Evolutionary conservation across 2,329 filamentous ascomycete genomes (phyloP), one percentile per base, ranked within the genome.

Genomic region (Pyricularia sp.): DNA sequence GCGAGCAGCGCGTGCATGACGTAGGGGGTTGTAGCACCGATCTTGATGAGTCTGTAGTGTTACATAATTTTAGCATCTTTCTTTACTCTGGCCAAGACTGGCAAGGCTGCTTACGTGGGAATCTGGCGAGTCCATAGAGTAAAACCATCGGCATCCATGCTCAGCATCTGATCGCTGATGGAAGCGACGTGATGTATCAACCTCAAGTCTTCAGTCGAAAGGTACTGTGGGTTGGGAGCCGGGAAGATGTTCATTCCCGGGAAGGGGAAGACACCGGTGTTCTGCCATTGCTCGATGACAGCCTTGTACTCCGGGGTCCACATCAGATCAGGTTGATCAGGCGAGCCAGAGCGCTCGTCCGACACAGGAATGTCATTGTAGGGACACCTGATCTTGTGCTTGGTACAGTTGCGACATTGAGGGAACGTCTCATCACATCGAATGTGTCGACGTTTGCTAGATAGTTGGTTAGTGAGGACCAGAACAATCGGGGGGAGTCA

Each of bases 331-430:
- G 87, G 84, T 79, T 86, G 88, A 73, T 86, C 84, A 71, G 88
- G 87, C 72, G 86, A 87, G 61, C 83, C 82, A 55, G 86, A 84
- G 73, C 87, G 83, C 73, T 87, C 83, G 73, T 91, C 89, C 69
- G 90, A 85, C 64, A 87, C 84, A 66, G 91, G 87, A 76, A 90
- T 89, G 77, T 98, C 94, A 85, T 97, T 96, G 83, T 98, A 99
- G 75, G 97, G 95, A 81, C 95, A 99, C 76, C 94, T 92, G 75
- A 96, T 95, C 82, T 97, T 97, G 82, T 99, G 95, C 82, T 98
- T 99, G 71, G 94, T 97, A 81, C 95, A 99, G 81, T 99, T 99
- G 76, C 93, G 93, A 83, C 94, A 99, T 86, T 99, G 95, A 67
- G 95, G 95, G 76, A 97, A 97, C 74, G 89, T 97, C 80, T 99